A percentile compares a stretch with the other conserved stretches of the same genome.
Evolutionary conservation across 2,329 filamentous ascomycete genomes (phyloP).

Genomic region (Fusarium sterilihyphosum): DNA sequence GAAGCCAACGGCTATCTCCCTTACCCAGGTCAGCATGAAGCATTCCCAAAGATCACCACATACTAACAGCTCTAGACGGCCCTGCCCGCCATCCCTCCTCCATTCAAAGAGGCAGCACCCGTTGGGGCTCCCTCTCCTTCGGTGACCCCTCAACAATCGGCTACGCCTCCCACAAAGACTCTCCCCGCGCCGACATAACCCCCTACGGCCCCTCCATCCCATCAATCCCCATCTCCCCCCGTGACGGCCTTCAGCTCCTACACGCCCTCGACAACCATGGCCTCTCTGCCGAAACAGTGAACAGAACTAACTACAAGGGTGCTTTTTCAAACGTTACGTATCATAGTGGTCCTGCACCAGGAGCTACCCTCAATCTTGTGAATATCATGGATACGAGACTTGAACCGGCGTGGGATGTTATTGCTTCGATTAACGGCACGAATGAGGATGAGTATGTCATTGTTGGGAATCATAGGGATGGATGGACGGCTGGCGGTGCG

Average conservation of each 20-base stretch:
- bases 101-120: constrained; percentile 31
- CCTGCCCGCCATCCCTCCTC: constrained; percentile 30
- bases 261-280: constrained; percentile 19
- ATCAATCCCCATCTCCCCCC: constrained; percentile 24
- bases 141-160: constrained; percentile 34
- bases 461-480: constrained; percentile 63
- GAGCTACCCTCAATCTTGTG: constrained; percentile 3
- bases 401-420: constrained; percentile 45
- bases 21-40: constrained; percentile 3
- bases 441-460: constrained; percentile 55
- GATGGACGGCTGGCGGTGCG: constrained; percentile 63
- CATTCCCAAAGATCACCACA: accelerated
- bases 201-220: constrained; percentile 28
- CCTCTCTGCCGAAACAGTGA: constrained; percentile 4
- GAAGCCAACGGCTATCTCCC: constrained; percentile 26
- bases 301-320: constrained; percentile 24
- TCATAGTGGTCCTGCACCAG: constrained; percentile 20
- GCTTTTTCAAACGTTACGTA: constrained; percentile 28
- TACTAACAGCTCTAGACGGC: constrained; percentile 2
- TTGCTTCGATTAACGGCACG: constrained; percentile 54
- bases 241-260: constrained; percentile 15
- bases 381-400: constrained; percentile 30
- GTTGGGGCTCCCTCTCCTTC: constrained; percentile 33
- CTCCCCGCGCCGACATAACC: constrained; percentile 21
- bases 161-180: constrained; percentile 31